Evolutionary conservation across 768 basidiomycete species (phyloP), one percentile per base, ranked within the genome.

Genomic region (Naematelia encephala): DNA sequence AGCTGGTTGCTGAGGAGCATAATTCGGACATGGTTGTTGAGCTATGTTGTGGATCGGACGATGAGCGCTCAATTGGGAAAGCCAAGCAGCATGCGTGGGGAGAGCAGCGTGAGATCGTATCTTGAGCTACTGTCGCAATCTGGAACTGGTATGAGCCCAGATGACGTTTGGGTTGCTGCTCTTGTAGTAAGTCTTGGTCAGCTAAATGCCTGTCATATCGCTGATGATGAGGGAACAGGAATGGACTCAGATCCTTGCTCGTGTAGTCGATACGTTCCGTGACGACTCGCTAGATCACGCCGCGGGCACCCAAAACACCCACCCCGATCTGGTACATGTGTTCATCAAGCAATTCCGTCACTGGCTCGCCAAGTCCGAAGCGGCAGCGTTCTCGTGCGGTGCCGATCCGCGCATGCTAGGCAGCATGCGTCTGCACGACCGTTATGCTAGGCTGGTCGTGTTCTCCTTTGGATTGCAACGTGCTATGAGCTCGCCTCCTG

Each of bases 231-330:
- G n/a, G n/a, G n/a, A 46, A 14, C 56, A 69, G 68, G 70, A 72
- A 58, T 72, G 70, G 70, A 62, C 70, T 1, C 60, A 67, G 60
- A 65, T 69, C 19, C 59, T 69, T 2, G 47, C 45, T 19, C 54
- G 63, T 21, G 57, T 61, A 10, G 39, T 72, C 4, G 67, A 72
- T 25, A 21, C 48, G 10, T 66, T 61, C 51, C 59, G 64, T 1
- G n/a, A n/a, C n/a, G n/a, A n/a, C n/a, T n/a, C n/a, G n/a, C 34
- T 39, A 21, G 51, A 63, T 14, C 51, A 49, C 16, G 29, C 49
- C 44, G 47, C 19, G 30, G 51, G 27, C 43, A 22, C 42, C 19
- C 2, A 27, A 21, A 11, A 27, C 42, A 23, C 25, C 51, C n/a
- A 8, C 50, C n/a, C n/a, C n/a, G 51, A 57, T 49, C 48, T 69